Evolutionary conservation across 2,329 filamentous ascomycete species (phyloP), one percentile per base, ranked within the genome.

Genomic region (Dendryphion nanum): DNA sequence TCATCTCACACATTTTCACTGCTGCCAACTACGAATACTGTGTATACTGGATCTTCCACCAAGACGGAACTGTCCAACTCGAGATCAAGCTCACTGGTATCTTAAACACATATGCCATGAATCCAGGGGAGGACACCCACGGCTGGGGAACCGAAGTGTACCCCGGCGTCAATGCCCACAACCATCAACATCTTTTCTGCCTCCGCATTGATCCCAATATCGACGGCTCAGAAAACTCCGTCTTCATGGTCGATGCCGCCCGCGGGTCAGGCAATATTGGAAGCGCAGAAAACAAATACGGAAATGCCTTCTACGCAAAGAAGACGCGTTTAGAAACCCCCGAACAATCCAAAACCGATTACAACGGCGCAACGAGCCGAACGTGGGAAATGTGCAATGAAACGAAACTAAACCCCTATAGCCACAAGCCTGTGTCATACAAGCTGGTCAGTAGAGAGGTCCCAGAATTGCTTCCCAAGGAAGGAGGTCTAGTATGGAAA

Each of bases 21-120:
- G 90, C 90, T 0, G 90, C 90, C 18, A 96, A 96, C 72, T 96
- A 96, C 69, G 90, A 96, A 65, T 96, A 96, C 68, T 85, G 83
- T 57, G 76, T 81, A 5, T 84, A 91, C 72, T 95, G 88, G 89
- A 84, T 89, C 51, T 89, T 95, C 71, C 87, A 91, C 64, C 89
- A 93, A 66, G 90, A 95, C 53, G 90, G 89, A 24, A 94, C 89
- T 0, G 83, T 95, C 47, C 89, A 95, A 69, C 83, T 91, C 8
- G 89, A 95, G 64, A 86, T 95, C 65, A 75, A 91, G 66, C 79
- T 95, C 18, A 95, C 89, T 0, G 89, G 89, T 36, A 95, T 96
- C 61, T 72, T 96, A 37, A 95, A 95, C 74, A 96, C 90, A 0
- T 95, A 95, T 55, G 73, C 82, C 18, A 84, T 95, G 75, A 79